These are phyloP conservation scores for Fusarium fujikuroi DNA, from an alignment of 2,329 filamentous ascomycete species.

Conservation along the genomic window DNA sequence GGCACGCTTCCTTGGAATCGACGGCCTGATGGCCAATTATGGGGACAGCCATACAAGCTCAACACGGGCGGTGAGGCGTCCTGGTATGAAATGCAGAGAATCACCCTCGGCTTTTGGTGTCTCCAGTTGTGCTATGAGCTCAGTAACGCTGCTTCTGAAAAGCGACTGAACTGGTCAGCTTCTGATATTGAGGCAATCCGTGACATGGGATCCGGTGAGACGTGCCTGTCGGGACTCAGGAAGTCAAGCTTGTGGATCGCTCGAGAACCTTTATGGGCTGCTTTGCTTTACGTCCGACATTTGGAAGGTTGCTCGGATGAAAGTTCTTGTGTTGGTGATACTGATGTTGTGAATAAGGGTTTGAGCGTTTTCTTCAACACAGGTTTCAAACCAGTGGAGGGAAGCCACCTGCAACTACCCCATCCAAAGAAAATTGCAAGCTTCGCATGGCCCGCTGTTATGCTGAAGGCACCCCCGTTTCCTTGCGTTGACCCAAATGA, in stretches of 20 bases:
- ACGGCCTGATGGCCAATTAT: conserved; percentile 1
- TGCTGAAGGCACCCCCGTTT: background rate
- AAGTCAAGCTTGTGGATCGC: conserved; percentile 6
- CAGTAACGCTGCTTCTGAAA: conserved; percentile 20
- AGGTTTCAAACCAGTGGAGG: conserved; percentile 3
- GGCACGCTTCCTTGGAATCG: conserved; percentile 1
- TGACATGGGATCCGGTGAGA: conserved; percentile 10
- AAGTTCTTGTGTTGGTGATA: conserved; percentile 15
- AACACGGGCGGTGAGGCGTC: conserved; percentile 11
- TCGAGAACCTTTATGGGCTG: conserved; percentile 15
- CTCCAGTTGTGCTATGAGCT: conserved; percentile 27
- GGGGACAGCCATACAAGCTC: conserved; percentile 13
- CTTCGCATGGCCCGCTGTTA: background rate
- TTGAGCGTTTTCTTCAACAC: conserved; percentile 14
- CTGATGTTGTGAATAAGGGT: background rate
- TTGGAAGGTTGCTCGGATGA: background rate
- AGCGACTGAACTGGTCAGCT: conserved; percentile 13
- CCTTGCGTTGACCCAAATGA: background rate
- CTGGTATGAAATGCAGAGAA: conserved; percentile 29
- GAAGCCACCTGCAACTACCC: background rate
- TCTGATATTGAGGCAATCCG: conserved; percentile 4
- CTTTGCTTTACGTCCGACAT: conserved; percentile 9
- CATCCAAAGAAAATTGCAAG: background rate
- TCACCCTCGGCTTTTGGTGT: conserved; percentile 16
- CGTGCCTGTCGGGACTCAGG: background rate